Conservation (phyloP, 2,329 filamentous ascomycete genomes). For the Cercospora zeae-maydis region DNA sequence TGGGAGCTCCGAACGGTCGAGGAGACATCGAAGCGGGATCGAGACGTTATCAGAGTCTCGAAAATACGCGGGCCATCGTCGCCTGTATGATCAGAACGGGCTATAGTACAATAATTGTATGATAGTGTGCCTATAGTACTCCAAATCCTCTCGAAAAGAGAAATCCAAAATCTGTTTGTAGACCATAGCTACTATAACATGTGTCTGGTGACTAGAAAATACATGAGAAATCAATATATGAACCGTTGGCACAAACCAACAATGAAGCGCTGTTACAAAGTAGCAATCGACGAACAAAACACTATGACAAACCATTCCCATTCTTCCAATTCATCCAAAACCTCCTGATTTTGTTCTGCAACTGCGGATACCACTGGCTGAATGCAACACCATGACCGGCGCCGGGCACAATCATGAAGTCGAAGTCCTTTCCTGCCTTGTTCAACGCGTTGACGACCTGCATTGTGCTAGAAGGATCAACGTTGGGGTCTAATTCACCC, state of each 20-base stretch:
- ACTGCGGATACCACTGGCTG: neutral
- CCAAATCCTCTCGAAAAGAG: neutral
- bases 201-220: too few species aligned
- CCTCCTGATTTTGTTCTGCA: slow-evolving; percentile 3
- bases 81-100: too few species aligned
- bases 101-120: too few species aligned
- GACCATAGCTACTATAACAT: too few species aligned
- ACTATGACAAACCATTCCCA: neutral
- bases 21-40: too few species aligned
- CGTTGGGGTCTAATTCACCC: slow-evolving; percentile 11
- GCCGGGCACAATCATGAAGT: slow-evolving; percentile 10
- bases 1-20: too few species aligned
- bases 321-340: slow-evolving; percentile 12
- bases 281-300: neutral
- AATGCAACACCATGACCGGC: slow-evolving; percentile 3
- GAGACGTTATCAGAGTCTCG: too few species aligned
- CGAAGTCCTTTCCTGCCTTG: slow-evolving; percentile 12
- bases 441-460: slow-evolving; percentile 17
- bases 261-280: too few species aligned
- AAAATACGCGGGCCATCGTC: too few species aligned
- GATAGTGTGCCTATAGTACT: neutral
- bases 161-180: neutral
- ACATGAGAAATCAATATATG: too few species aligned
- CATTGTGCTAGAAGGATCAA: slow-evolving; percentile 13
- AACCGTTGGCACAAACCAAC: too few species aligned